A percentile compares a stretch with the other conserved stretches of the same genome.
These are phyloP conservation scores for Zalerion maritima DNA, from an alignment of 495 filamentous ascomycete species.

Conservation along the genomic window DNA sequence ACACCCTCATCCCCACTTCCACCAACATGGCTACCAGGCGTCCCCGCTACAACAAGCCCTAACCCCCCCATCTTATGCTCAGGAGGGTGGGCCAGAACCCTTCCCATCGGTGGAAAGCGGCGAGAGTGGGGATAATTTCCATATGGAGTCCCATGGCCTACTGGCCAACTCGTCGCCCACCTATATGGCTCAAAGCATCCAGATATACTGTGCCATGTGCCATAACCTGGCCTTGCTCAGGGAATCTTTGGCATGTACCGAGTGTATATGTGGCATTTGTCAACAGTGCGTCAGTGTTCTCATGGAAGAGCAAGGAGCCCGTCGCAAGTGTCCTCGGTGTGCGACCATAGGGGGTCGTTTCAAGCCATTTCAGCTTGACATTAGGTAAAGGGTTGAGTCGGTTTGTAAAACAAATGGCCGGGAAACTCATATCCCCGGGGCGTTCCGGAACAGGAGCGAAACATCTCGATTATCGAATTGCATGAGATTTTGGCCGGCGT, in stretches of 20 bases:
- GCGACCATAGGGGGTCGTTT: conserved; percentile 52
- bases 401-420: too few species aligned
- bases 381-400: too few species aligned
- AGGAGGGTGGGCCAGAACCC: conserved; percentile 51
- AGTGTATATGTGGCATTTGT: conserved; percentile 86
- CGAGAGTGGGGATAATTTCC: conserved; percentile 50
- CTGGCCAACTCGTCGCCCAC: conserved; percentile 38
- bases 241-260: conserved; percentile 80
- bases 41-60: conserved; percentile 77
- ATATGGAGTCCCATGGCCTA: conserved; percentile 37
- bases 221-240: conserved; percentile 55
- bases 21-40: conserved; percentile 64
- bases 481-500: too few species aligned
- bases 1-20: conserved; percentile 30
- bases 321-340: conserved; percentile 50
- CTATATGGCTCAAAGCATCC: conserved; percentile 45
- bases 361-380: conserved; percentile 52
- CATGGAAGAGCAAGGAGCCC: conserved; percentile 45
- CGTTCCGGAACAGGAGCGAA: too few species aligned
- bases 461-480: too few species aligned
- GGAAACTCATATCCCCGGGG: too few species aligned
- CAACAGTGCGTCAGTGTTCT: conserved; percentile 70
- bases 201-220: conserved; percentile 81
- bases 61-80: conserved; percentile 60
- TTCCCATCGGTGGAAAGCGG: conserved; percentile 72